These are phyloP conservation scores for Nicotiana tomentosiformis DNA, from an alignment of 257 asterid genomes.

Conservation along the genomic window DNA sequence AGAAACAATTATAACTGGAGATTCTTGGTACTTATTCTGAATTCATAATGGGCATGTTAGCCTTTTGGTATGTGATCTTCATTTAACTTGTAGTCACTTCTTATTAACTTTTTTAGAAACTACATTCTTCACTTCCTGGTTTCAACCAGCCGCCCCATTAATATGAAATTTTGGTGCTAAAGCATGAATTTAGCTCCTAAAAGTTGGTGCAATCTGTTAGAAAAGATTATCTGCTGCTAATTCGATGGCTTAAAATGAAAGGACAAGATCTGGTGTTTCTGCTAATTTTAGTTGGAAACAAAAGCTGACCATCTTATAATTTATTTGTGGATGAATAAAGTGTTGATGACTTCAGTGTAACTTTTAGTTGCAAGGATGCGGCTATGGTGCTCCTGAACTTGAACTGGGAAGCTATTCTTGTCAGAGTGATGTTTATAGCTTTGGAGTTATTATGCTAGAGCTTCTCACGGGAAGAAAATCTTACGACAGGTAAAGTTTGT, in stretches of 20 bases:
- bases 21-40: background rate
- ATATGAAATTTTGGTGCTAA: background rate
- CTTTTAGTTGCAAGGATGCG: constrained; percentile 72
- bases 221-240: background rate
- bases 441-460: constrained; percentile 83
- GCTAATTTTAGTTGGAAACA: background rate
- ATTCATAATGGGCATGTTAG: background rate
- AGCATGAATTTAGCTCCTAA: background rate
- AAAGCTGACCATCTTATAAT: background rate
- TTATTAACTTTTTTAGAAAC: background rate
- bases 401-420: constrained; percentile 65
- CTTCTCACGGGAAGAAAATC: constrained; percentile 87
- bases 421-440: constrained; percentile 90
- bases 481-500: constrained; percentile 57
- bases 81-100: background rate
- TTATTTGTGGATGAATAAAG: background rate
- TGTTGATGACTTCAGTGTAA: constrained; percentile 16
- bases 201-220: background rate
- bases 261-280: background rate
- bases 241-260: background rate
- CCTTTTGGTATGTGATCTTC: background rate
- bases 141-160: background rate
- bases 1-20: background rate
- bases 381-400: constrained; percentile 92
- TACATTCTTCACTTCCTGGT: background rate